Evolutionary conservation across 176 grass and related monocot genomes (phyloP).

Genomic region (Hyparrhenia diplandra): DNA sequence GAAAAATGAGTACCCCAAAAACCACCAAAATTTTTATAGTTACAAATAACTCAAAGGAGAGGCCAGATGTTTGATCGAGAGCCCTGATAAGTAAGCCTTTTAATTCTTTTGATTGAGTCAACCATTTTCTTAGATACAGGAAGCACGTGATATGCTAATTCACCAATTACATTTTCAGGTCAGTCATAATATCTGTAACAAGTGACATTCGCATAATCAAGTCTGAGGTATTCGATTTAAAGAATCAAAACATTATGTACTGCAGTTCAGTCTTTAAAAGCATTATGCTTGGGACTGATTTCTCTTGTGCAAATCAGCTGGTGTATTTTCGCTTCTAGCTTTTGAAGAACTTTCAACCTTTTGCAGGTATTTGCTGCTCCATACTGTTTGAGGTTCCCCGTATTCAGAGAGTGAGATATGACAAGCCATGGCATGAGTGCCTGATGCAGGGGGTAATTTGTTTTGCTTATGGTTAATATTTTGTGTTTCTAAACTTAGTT

Average conservation of each 20-base stretch:
- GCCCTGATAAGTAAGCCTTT: constrained; percentile 82
- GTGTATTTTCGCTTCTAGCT: constrained; percentile 20
- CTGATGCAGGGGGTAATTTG: constrained; percentile 78
- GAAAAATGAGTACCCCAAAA: constrained; percentile 88
- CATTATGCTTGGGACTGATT: constrained; percentile 8
- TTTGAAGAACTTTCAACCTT: constrained; percentile 32
- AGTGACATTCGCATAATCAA: constrained; percentile 97
- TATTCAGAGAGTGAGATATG: constrained; percentile 79
- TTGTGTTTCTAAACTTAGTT: neutral
- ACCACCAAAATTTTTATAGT: constrained; percentile 80
- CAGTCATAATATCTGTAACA: constrained; percentile 85
- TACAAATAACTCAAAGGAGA: constrained; percentile 96
- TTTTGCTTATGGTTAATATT: constrained; percentile 22
- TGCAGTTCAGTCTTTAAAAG: constrained; percentile 5
- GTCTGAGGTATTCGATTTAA: constrained; percentile 65
- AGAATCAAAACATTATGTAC: neutral
- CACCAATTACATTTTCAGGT: constrained; percentile 69
- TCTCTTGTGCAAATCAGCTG: constrained; percentile 18
- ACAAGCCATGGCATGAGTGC: constrained; percentile 97
- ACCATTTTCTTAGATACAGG: constrained; percentile 13
- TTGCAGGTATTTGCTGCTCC: constrained; percentile 81
- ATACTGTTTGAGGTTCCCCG: constrained; percentile 88
- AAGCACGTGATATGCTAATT: constrained; percentile 35
- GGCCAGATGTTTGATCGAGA: constrained; percentile 98
- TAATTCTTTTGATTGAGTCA: constrained; percentile 19